Base-by-base conservation (phyloP, 2,329 filamentous ascomycete genomes). In the Aphanoascus verrucosus region DNA sequence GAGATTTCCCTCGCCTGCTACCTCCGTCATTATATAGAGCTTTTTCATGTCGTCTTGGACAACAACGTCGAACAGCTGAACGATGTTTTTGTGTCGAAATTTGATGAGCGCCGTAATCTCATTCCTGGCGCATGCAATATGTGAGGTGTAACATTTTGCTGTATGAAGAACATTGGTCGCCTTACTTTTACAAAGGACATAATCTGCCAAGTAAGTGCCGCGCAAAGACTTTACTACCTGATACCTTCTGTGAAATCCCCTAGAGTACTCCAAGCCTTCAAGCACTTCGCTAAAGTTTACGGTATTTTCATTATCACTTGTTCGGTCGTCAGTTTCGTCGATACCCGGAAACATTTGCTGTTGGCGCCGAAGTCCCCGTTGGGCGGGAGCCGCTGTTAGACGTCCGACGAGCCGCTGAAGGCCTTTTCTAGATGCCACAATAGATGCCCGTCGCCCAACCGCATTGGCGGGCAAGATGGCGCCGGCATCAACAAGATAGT, bases 1-100 rank as follows among this genome's bases (percentile, higher is more conserved):
- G 12, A 98, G 74, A 69, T 98, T 93, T 63, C 93, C 93, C 69
- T 95, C 45, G 14, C 17, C 88, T 1, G 91, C 91, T 61, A 97
- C 77, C 67, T 98, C 91, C 45, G 97, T 72, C 11, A 98, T 84
- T 43, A 97, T 76, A 66, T 35, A 48, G 5, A 44, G 12, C 41
- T n/a, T 12, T 8, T 44, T 20, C 41, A 28, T 20, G 23, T 44
- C 41, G 2, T 8, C 17, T 6, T 44, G 12, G 17, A 19, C 17
- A 5, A 44, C 12, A 20, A 28, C 14, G 17, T 44, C 17, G 12
- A 20, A 6, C 14, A 44, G 5, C 14, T 17, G 17, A 5, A 9
- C 5, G 23, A 44, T 20, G 2, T 44, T 44, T 19, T 20, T 11
- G 41, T 44, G 41, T 6, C 17, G 41, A 44, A 44, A 8, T 14